Base-by-base conservation (phyloP, 805 yeast genomes). In the Cyberlindnera mycetangii region DNA sequence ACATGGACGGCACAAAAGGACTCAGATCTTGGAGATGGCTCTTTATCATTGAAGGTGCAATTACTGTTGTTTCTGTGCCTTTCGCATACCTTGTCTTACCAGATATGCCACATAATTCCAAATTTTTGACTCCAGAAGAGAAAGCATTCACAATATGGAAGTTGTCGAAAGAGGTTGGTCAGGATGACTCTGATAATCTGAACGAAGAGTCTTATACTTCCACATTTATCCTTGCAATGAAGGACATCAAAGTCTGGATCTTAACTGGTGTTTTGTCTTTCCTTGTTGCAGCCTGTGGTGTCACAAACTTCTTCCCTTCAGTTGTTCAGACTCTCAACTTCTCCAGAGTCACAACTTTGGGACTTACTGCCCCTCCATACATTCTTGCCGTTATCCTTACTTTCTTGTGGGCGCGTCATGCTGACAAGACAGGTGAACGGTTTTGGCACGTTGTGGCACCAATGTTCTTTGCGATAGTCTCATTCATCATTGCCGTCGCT, bases 1-100 rank as follows among this genome's bases (percentile, higher is more conserved):
- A 69, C 51, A 65, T 78, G 68, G 68, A 55, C 39, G 51, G 51
- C 28, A 37, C 30, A 11, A 73, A 50, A 73, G 76, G 43, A 0
- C 54, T 79, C n/a, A 68, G 71, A 12, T 85, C 85, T 10, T 80
- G 85, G 85, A 70, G 81, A 62, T 80, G 85, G 85, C 55, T 80
- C 16, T 81, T 79, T 55, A 75, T 81, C 36, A 76, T 81, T 48
- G 85, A 81, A 58, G 85, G 85, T 35, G 67, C 69, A 3, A 67
- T 74, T 44, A 78, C 84, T 10, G 72, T 75, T 14, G 37, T 56
- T 1, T 69, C 82, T 50, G 89, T 42, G 64, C 65, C 37, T 52
- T 69, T 37, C 71, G 75, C 34, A 65, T 73, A 72, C 56, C 63
- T 67, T 38, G 64, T 75, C 27, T 62, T 78, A 42, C 83, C 83